Percentiles rank a stretch among this genome's conserved stretches.
phyloP scores from a whole-genome alignment of 2,329 filamentous ascomycete genomes.

The Fusarium xyrophilum region DNA sequence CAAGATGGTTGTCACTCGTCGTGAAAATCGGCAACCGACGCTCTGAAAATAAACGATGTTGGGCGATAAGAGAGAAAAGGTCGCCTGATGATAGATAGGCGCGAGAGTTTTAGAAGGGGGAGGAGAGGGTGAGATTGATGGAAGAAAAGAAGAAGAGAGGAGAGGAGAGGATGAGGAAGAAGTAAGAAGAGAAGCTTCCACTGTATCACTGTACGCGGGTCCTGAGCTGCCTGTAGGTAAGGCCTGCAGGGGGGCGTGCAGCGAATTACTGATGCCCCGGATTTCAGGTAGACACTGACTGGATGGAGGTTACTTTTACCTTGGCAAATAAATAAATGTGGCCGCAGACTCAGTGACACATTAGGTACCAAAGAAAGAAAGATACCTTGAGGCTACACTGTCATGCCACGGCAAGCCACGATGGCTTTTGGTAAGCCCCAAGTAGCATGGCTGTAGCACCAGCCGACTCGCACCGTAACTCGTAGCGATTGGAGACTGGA shows the following conservation, averaged over 20 bases:
- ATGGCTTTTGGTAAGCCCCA: not conserved
- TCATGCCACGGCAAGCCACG: not conserved
- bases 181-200: conserved; percentile 30
- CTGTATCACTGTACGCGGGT: conserved; percentile 19
- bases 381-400: conserved; percentile 15
- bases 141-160: conserved; percentile 17
- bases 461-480: conserved; percentile 14
- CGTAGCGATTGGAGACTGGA: conserved; percentile 10
- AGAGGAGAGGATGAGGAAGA: conserved; percentile 29
- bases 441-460: conserved; percentile 18
- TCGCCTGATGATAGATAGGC: not conserved
- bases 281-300: conserved; percentile 12
- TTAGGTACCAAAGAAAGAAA: not conserved
- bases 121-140: conserved; percentile 26
- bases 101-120: conserved; percentile 7
- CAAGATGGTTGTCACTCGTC: conserved; percentile 37
- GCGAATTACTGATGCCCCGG: conserved; percentile 11
- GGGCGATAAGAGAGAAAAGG: not conserved
- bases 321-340: not conserved
- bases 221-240: conserved; percentile 13
- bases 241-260: conserved; percentile 9
- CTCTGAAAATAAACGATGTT: not conserved
- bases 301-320: not conserved
- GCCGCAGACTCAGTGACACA: conserved; percentile 11
- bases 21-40: not conserved